Evolutionary conservation across 345 rosid genomes (phyloP), one percentile per base, ranked within the genome.

Genomic region (Brassica cretica): DNA sequence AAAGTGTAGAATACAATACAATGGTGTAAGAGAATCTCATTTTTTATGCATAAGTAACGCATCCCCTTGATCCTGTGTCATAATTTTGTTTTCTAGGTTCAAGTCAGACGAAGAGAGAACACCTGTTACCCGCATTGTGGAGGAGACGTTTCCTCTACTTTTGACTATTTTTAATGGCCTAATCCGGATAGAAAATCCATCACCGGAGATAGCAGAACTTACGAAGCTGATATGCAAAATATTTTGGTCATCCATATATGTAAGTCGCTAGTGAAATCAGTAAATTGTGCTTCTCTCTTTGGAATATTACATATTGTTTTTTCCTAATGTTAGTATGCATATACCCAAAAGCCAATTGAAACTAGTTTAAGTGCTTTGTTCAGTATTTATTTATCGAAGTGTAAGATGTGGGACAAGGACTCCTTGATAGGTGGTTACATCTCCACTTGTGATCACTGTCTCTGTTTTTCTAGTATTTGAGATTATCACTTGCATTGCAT

Each of bases 81-180:
- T 49, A 14, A 49, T 49, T 49, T 49, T 49, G 56, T n/a, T 49
- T 49, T 49, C 49, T 49, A 49, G 56, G 56, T 49, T 49, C 56
- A 49, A 5, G 56, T 49, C 56, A 49, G 56, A 49, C 7, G 56
- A 49, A 49, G 56, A 49, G 56, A 49, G 8, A 49, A 49, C 16
- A 49, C 56, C 56, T 49, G 16, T 49, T 49, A 49, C 16, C 56
- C 56, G 8, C 18, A 49, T 49, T 49, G 18, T 49, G 56, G 56
- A 49, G 56, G 56, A 49, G 56, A 49, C 56, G 56, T 49, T 49
- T 49, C 56, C 56, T 49, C 56, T 49, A 49, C 56, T 49, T 49
- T 49, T 49, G 56, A 49, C 5, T 49, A 49, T 49, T n/a, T 49
- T 49, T 49, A 49, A 49, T 49, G 18, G 18, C 18, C 56, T 49